A percentile compares a stretch with the other conserved stretches of the same genome.
Conservation (phyloP, 2,329 filamentous ascomycete species). For the Chalaropsis thielavioides region DNA sequence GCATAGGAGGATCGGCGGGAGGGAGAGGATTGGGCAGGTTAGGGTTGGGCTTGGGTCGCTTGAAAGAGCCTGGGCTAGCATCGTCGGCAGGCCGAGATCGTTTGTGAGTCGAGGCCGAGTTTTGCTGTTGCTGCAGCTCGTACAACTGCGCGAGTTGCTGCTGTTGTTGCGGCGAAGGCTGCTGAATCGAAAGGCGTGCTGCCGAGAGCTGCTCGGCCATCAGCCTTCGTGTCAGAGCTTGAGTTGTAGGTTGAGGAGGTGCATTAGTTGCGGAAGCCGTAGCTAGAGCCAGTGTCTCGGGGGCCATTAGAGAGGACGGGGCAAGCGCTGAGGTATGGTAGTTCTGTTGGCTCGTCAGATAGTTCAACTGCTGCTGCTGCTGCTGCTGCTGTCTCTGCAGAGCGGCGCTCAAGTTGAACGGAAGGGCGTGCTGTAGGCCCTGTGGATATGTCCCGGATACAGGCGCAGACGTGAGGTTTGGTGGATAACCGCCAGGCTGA, state of each 20-base stretch:
- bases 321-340: neutral
- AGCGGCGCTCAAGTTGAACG: neutral
- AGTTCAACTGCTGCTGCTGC: neutral
- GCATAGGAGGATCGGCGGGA: conserved; percentile 2
- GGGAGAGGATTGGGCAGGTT: conserved; percentile 2
- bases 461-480: neutral
- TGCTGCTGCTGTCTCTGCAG: neutral
- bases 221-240: neutral
- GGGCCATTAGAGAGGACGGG: neutral
- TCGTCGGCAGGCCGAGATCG: neutral
- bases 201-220: neutral
- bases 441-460: neutral
- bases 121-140: neutral
- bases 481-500: neutral
- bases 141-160: neutral
- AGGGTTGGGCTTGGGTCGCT: neutral
- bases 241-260: neutral
- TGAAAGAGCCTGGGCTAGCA: neutral
- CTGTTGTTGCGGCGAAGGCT: neutral
- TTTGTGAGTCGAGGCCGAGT: neutral
- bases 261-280: neutral
- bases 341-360: neutral
- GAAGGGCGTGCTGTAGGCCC: neutral
- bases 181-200: neutral
- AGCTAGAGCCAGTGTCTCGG: neutral